These are phyloP conservation scores for Smithsoniella earleae DNA, from an alignment of 163 green algal species.

Conservation along the genomic window DNA sequence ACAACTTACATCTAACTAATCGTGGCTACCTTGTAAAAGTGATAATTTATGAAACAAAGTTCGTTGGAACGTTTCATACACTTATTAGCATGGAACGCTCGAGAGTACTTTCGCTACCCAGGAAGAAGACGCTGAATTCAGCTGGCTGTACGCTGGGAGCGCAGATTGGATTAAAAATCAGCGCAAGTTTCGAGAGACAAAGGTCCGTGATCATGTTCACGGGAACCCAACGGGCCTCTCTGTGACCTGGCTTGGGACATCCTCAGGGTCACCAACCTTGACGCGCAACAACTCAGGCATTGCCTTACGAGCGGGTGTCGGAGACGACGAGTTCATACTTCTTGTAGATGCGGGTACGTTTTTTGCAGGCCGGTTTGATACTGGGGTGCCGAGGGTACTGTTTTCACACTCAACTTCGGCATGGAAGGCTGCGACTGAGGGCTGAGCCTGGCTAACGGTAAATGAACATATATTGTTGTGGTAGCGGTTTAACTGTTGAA, in stretches of 20 bases:
- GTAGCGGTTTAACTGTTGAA: not conserved
- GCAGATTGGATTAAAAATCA: not conserved
- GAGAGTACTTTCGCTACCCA: not conserved
- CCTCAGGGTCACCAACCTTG: slow-evolving; percentile 62
- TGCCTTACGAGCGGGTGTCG: slow-evolving; percentile 37
- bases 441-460: no score
- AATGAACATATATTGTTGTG: no score
- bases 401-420: not conserved
- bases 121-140: not conserved
- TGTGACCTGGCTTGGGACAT: slow-evolving; percentile 87
- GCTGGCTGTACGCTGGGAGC: not conserved
- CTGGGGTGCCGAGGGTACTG: no score
- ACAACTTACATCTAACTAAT: no score
- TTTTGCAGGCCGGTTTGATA: slow-evolving; percentile 30
- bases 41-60: no score
- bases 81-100: no score
- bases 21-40: no score
- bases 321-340: slow-evolving; percentile 1
- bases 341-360: not conserved
- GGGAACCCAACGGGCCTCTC: slow-evolving; percentile 47
- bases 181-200: not conserved
- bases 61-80: no score
- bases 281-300: slow-evolving; percentile 73
- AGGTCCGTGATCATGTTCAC: not conserved
- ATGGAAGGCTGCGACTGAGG: no score